A percentile compares a stretch with the other conserved stretches of the same genome.
Conservation (phyloP, 192 early-diverging fungal genomes). For the Umbelopsis sp. region DNA sequence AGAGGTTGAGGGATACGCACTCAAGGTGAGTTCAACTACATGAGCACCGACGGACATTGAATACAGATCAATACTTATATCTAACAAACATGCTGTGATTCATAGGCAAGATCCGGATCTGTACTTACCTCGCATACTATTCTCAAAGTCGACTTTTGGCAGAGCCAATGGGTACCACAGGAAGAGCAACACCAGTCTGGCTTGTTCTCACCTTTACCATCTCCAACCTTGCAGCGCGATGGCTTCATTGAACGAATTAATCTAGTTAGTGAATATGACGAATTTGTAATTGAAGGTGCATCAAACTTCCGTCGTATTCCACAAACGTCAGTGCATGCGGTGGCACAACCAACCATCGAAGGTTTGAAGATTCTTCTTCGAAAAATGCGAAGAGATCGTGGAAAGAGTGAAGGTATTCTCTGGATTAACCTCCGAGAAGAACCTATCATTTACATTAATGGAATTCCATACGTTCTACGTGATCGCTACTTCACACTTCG, state of each 20-base stretch:
- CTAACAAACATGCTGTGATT: not conserved
- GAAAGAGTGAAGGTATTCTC: slow-evolving; percentile 34
- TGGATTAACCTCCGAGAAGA: slow-evolving; percentile 74
- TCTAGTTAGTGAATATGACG: not conserved
- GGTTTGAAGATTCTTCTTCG: slow-evolving; percentile 53
- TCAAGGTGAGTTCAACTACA: slow-evolving; percentile 43
- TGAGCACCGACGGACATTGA: no score
- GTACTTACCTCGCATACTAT: slow-evolving; percentile 61
- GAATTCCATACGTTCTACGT: slow-evolving; percentile 64
- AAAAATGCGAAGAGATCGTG: slow-evolving; percentile 11
- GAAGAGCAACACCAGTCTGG: slow-evolving; percentile 15
- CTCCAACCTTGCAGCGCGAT: slow-evolving; percentile 1
- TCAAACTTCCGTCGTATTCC: slow-evolving; percentile 55
- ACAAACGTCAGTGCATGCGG: slow-evolving; percentile 47
- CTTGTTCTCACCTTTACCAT: not conserved
- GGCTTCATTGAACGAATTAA: not conserved
- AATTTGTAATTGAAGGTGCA: slow-evolving; percentile 48
- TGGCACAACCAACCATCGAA: slow-evolving; percentile 63
- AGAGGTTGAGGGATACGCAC: slow-evolving; percentile 56
- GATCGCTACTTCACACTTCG: slow-evolving; percentile 59
- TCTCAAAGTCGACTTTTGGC: slow-evolving; percentile 65
- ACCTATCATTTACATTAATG: slow-evolving; percentile 67
- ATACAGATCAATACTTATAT: no score
- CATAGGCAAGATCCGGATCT: slow-evolving; percentile 49
- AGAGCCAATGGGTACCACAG: slow-evolving; percentile 6